Evolutionary conservation across 805 yeast species (phyloP), one percentile per base, ranked within the genome.

Genomic region (Maudiozyma saulgeensis): DNA sequence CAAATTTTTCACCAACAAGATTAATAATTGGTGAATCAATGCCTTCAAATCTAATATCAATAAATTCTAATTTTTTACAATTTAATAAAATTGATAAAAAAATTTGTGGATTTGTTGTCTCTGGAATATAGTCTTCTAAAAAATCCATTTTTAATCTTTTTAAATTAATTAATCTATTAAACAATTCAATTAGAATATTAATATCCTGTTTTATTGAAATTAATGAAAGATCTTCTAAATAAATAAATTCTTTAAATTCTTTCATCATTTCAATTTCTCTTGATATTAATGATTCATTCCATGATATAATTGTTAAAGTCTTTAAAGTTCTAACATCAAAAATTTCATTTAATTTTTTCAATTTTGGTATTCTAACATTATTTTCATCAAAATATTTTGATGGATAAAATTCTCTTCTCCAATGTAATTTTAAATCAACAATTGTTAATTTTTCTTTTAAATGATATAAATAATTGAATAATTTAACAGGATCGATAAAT

Each of bases 131-230:
- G 41, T 69, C 68, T 34, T 62, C 63, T 43, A 67, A 52, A 42
- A 71, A 71, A 57, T 72, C 75, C 60, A 70, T 56, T 49, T 71
- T 71, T 13, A 72, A 57, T 48, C 75, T 59, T 53, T 63, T 68
- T 54, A 72, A 55, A 45, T 59, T 60, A 11, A 48, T 51, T 26
- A 60, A 54, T 44, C 59, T 59, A 45, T 58, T 55, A 48, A 67
- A 67, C 18, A 67, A 53, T n/a, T 63, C 56, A n/a, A 68, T 59
- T 38, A 72, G 50, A 0, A 64, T 54, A 1, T 63, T 54, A n/a
- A 66, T 62, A 44, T 59, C 61, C 51, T 62, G 64, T 28, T 67
- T 65, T 1, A 72, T 69, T 13, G 76, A 69, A 34, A 72, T 71
- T 47, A 72, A 56, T 1, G 76, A 69, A 16, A 72, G 54, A 50